Percentiles rank a stretch among this genome's conserved stretches.
These are phyloP conservation scores for Hypericum perforatum DNA, from an alignment of 345 rosid genomes.

Conservation along the genomic window DNA sequence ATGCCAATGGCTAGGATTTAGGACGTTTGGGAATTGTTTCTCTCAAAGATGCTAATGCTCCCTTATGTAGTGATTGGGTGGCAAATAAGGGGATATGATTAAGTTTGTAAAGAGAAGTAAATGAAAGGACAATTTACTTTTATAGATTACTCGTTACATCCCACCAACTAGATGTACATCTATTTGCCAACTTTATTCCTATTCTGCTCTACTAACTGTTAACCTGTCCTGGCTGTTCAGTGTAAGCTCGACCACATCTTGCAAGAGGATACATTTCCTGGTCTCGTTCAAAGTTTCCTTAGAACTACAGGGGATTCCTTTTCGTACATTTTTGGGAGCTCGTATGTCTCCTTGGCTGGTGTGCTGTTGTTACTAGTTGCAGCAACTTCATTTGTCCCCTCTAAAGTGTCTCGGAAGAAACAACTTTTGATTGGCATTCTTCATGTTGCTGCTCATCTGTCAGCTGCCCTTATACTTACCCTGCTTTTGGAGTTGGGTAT, in stretches of 20 bases:
- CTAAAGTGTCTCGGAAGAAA: slow-evolving; percentile 77
- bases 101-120: too few species aligned
- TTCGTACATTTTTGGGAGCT: slow-evolving; percentile 56
- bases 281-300: slow-evolving; percentile 77
- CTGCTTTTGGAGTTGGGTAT: slow-evolving; percentile 86
- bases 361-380: slow-evolving; percentile 47
- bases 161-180: not conserved
- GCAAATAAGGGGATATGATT: too few species aligned
- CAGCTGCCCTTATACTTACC: slow-evolving; percentile 88
- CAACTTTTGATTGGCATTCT: slow-evolving; percentile 65
- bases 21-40: too few species aligned
- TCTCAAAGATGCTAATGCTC: too few species aligned
- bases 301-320: slow-evolving; percentile 66
- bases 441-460: slow-evolving; percentile 82
- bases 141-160: too few species aligned
- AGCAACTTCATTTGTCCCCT: slow-evolving; percentile 75
- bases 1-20: too few species aligned
- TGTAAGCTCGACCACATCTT: slow-evolving; percentile 83
- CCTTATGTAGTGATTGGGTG: too few species aligned
- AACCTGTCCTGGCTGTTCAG: slow-evolving; percentile 35
- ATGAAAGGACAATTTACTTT: too few species aligned
- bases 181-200: not conserved
- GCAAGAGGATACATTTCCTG: slow-evolving; percentile 83
- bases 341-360: slow-evolving; percentile 76
- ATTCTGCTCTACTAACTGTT: slow-evolving; percentile 5